A percentile compares a stretch with the other conserved stretches of the same genome.
Evolutionary conservation across 2,329 filamentous ascomycete genomes (phyloP).

Genomic region (Hypoxylon sp.): DNA sequence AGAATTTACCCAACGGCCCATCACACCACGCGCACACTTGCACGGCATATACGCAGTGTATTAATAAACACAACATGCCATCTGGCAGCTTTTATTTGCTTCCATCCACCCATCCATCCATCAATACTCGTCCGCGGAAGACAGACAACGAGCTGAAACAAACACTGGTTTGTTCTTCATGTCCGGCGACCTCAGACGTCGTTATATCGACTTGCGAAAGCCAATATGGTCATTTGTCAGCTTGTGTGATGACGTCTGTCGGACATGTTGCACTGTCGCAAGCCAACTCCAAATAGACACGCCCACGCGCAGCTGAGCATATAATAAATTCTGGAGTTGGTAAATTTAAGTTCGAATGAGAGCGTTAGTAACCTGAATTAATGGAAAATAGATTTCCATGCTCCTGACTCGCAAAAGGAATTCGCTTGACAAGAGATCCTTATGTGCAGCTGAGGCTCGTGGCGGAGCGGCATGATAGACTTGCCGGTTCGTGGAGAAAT

Average conservation of each 20-base stretch:
- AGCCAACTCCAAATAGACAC: neutral
- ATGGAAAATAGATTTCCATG: neutral
- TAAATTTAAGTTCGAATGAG: neutral
- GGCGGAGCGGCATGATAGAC: slow-evolving; percentile 21
- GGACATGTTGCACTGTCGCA: slow-evolving; percentile 18
- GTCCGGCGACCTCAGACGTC: slow-evolving; percentile 14
- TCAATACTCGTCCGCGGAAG: slow-evolving; percentile 9
- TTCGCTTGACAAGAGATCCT: neutral
- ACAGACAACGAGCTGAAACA: slow-evolving; percentile 18
- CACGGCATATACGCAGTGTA: slow-evolving; percentile 4
- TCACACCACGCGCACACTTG: slow-evolving; percentile 11
- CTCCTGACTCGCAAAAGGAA: neutral
- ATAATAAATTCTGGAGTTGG: neutral
- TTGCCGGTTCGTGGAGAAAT: slow-evolving; percentile 14
- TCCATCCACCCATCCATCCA: slow-evolving; percentile 2
- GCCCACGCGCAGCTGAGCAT: neutral
- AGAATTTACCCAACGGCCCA: slow-evolving; percentile 30
- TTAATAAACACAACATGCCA: slow-evolving; percentile 13
- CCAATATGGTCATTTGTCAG: slow-evolving; percentile 24
- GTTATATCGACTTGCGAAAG: slow-evolving; percentile 14
- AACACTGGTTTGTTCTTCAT: slow-evolving; percentile 13
- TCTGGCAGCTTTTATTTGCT: neutral
- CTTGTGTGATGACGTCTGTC: slow-evolving; percentile 28
- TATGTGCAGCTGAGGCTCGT: slow-evolving; percentile 28
- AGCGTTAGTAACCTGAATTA: neutral